Evolutionary conservation across 2,329 filamentous ascomycete genomes (phyloP).

Genomic region (Pseudocercospora fijiensis): DNA sequence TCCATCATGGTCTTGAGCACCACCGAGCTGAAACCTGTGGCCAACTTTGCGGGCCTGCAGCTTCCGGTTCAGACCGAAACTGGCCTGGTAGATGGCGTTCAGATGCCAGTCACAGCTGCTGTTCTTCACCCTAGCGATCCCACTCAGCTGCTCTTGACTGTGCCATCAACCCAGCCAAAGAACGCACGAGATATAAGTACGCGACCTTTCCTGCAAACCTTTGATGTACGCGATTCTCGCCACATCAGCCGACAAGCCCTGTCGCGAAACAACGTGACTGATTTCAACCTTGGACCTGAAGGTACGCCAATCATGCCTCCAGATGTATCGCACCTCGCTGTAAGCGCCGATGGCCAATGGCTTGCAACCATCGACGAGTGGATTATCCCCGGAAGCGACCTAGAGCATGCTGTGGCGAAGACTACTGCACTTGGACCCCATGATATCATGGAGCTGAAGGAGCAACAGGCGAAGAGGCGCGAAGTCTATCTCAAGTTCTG

Average conservation of each 20-base stretch:
- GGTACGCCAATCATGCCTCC: constrained; percentile 73
- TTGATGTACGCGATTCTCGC: constrained; percentile 76
- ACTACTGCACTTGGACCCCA: constrained; percentile 17
- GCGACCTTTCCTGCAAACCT: constrained; percentile 72
- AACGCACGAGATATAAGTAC: constrained; percentile 37
- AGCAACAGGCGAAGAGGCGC: constrained; percentile 51
- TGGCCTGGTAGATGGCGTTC: constrained; percentile 10
- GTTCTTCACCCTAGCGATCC: constrained; percentile 43
- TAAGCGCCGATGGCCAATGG: constrained; percentile 82
- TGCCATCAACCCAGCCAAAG: constrained; percentile 53
- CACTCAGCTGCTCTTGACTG: constrained; percentile 49
- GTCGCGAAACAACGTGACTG: constrained; percentile 81
- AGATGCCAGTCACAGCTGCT: constrained; percentile 34
- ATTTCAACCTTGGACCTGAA: constrained; percentile 71
- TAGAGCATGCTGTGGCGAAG: constrained; percentile 54
- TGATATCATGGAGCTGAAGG: constrained; percentile 38
- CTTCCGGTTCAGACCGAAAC: constrained; percentile 32
- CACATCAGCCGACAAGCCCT: constrained; percentile 85
- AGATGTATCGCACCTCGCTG: constrained; percentile 69
- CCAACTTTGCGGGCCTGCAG: constrained; percentile 83
- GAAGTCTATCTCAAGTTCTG: constrained; percentile 92
- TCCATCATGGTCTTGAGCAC: constrained; percentile 88
- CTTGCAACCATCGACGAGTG: constrained; percentile 90
- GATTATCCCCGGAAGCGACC: constrained; percentile 70
- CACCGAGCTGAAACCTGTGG: constrained; percentile 78